Evolutionary conservation across 179 eudicot species (phyloP).

Genomic region (Drosera spatulata): DNA sequence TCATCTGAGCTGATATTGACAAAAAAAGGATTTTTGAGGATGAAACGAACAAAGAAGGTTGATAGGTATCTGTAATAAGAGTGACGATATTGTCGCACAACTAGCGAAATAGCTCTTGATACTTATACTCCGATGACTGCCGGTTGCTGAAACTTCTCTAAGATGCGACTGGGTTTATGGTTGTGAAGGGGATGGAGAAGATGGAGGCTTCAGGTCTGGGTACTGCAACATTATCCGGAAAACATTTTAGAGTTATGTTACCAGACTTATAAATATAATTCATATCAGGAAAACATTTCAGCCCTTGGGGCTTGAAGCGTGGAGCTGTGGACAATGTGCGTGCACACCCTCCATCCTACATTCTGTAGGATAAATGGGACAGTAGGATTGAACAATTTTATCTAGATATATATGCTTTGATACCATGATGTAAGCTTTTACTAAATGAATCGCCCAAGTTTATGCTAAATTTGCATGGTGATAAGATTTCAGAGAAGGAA

Average conservation of each 20-base stretch:
- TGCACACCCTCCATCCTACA: no score
- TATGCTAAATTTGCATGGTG: no score
- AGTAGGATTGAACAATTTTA: background rate
- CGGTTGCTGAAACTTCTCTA: background rate
- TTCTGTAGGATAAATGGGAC: background rate
- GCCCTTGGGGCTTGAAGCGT: background rate
- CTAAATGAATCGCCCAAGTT: no score
- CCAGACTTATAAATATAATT: background rate
- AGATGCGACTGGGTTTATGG: slow-evolving; percentile 21
- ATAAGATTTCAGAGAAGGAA: background rate
- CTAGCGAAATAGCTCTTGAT: no score
- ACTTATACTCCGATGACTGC: no score
- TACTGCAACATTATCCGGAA: slow-evolving; percentile 41
- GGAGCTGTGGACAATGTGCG: background rate
- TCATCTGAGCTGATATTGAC: no score
- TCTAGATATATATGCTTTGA: background rate
- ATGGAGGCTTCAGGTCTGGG: slow-evolving; percentile 80
- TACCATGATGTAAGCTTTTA: background rate
- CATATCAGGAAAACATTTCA: background rate
- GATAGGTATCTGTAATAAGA: no score
- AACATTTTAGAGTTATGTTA: background rate
- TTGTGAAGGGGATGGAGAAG: slow-evolving; percentile 75
- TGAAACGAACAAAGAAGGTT: no score
- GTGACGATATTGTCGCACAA: no score
- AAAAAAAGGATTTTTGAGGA: no score